These are phyloP conservation scores for Corylus avellana DNA, from an alignment of 306 rosid species.

Conservation along the genomic window DNA sequence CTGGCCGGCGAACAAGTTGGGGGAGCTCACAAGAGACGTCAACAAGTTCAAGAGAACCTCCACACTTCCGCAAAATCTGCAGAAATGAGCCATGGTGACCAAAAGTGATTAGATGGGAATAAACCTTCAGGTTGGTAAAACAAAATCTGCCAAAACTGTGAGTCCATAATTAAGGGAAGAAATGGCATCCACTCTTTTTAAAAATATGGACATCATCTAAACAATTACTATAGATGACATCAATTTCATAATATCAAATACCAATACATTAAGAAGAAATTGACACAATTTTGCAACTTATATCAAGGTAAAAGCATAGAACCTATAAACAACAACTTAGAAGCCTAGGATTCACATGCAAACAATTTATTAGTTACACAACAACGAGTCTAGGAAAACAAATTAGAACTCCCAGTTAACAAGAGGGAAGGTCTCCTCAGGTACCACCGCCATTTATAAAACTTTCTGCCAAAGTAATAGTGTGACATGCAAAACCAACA, in stretches of 20 bases:
- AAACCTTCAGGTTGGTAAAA: neutral
- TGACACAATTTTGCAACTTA: neutral
- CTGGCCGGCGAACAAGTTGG: conserved; percentile 78
- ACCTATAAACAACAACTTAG: neutral
- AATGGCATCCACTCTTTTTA: neutral
- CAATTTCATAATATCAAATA: neutral
- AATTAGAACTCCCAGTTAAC: neutral
- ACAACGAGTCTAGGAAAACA: neutral
- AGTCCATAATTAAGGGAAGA: neutral
- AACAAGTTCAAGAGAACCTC: conserved; percentile 76
- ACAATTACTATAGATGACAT: neutral
- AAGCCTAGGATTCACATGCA: neutral
- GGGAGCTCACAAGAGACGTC: conserved; percentile 93
- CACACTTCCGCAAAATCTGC: conserved; percentile 83
- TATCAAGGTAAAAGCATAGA: neutral
- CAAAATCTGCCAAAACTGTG: neutral
- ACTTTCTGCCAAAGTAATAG: neutral
- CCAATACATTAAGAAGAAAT: neutral
- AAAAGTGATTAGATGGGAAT: neutral
- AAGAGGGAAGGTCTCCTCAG: neutral
- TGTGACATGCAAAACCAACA: neutral
- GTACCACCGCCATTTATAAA: neutral
- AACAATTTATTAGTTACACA: neutral
- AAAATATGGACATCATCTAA: neutral
- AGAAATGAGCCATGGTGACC: conserved; percentile 1